phyloP scores from a whole-genome alignment of 1,139 yeast species.

The Lodderomyces pseudojiufengensis region DNA sequence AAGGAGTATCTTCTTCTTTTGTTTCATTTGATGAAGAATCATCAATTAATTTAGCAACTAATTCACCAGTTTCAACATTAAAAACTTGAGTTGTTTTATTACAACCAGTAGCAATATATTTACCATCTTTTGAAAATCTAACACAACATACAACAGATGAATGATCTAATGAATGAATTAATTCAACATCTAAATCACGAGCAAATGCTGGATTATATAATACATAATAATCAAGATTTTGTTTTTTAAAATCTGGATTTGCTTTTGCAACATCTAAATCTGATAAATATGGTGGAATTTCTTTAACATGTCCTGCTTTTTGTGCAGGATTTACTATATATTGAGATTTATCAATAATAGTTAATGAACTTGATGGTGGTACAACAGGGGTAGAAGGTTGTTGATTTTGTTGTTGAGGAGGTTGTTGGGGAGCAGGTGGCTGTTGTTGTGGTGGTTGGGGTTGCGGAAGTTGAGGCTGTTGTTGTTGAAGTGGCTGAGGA shows the following conservation, averaged over 20 bases:
- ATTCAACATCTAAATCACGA: constrained; percentile 71
- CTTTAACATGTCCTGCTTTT: constrained; percentile 59
- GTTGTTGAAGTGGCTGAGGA: constrained; percentile 10
- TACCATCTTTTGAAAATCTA: constrained; percentile 87
- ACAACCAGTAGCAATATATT: constrained; percentile 94
- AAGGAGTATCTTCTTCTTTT: constrained; percentile 23
- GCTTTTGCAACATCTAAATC: constrained; percentile 80
- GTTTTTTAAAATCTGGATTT: constrained; percentile 75
- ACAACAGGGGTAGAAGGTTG: constrained; percentile 18
- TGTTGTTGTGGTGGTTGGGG: constrained; percentile 17
- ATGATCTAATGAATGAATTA: constrained; percentile 88
- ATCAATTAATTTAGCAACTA: constrained; percentile 83
- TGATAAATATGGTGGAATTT: constrained; percentile 75
- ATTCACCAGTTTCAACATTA: constrained; percentile 87
- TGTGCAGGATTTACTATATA: constrained; percentile 43
- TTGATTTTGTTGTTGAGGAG: constrained; percentile 23
- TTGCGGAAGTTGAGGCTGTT: constrained; percentile 18
- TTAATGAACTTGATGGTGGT: constrained; percentile 22
- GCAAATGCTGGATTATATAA: constrained; percentile 83
- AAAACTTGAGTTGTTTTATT: constrained; percentile 94
- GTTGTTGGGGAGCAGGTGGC: constrained; percentile 15
- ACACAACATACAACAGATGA: constrained; percentile 96
- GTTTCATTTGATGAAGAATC: constrained; percentile 42
- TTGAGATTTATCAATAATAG: constrained; percentile 40
- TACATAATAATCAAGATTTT: constrained; percentile 82